Percentiles rank a stretch among this genome's conserved stretches.
Evolutionary conservation across 306 rosid genomes (phyloP).

Genomic region (Vicia sativa): DNA sequence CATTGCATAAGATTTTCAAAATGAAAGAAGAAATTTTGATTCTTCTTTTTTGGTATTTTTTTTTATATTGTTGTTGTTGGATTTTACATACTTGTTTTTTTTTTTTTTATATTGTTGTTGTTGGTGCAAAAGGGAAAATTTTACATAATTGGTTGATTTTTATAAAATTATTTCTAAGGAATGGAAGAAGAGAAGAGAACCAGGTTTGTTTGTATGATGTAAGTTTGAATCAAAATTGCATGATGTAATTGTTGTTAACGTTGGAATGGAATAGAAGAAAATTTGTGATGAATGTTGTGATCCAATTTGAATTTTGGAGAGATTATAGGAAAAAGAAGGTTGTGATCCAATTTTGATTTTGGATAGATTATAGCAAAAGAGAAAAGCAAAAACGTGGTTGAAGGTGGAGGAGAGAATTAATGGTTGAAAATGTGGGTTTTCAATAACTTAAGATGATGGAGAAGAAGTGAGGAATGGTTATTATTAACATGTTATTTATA

Average conservation of each 20-base stretch:
- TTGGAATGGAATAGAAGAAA: slow-evolving; percentile 45
- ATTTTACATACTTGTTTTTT: slow-evolving; percentile 65
- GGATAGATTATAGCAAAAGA: background rate
- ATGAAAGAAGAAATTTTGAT: background rate
- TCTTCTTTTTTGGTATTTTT: slow-evolving; percentile 21
- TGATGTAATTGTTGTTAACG: background rate
- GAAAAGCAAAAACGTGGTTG: slow-evolving; percentile 31
- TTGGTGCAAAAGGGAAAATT: slow-evolving; percentile 30
- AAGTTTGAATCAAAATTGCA: slow-evolving; percentile 11
- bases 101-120: slow-evolving; percentile 6
- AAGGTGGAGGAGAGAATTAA: slow-evolving; percentile 7
- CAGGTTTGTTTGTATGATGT: slow-evolving; percentile 43
- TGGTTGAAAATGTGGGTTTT: slow-evolving; percentile 6
- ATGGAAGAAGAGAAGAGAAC: slow-evolving; percentile 41
- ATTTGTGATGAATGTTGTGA: slow-evolving; percentile 32
- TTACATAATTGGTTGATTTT: slow-evolving; percentile 72
- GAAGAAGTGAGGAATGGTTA: slow-evolving; percentile 23
- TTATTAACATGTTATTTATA: background rate
- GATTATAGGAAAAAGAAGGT: background rate
- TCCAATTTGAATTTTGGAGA: slow-evolving; percentile 27
- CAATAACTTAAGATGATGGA: slow-evolving; percentile 28
- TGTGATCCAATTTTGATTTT: slow-evolving; percentile 31
- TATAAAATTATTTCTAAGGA: slow-evolving; percentile 64
- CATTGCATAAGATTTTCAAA: slow-evolving; percentile 48
- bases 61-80: slow-evolving; percentile 13